These are phyloP conservation scores for Colletotrichum sidae DNA, from an alignment of 2,329 filamentous ascomycete species.

Conservation along the genomic window DNA sequence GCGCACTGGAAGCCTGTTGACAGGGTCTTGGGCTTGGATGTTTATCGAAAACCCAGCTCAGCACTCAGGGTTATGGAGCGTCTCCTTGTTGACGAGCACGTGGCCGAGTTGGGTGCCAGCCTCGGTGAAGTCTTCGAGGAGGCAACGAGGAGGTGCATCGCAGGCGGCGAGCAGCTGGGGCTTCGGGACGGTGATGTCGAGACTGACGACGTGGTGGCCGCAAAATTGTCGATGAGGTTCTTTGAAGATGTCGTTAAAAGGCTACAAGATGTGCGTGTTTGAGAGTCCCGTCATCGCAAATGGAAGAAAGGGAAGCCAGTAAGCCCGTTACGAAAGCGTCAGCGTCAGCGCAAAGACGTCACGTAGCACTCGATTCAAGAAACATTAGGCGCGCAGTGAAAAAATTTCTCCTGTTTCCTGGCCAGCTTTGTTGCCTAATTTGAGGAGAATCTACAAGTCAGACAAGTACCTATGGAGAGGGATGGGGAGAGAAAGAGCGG, in stretches of 20 bases:
- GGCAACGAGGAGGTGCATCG: constrained; percentile 51
- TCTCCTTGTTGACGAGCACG: constrained; percentile 45
- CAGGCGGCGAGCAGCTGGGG: constrained; percentile 50
- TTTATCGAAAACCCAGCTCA: constrained; percentile 50
- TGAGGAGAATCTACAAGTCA: too few relatives aligned
- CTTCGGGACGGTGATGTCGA: constrained; percentile 53
- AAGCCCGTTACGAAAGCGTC: too few relatives aligned
- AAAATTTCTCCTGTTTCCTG: too few relatives aligned
- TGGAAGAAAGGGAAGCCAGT: too few relatives aligned
- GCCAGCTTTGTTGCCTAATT: too few relatives aligned
- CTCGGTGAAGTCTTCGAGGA: constrained; percentile 55
- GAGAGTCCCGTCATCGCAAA: background rate
- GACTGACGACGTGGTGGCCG: constrained; percentile 53
- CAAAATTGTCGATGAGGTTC: constrained; percentile 52
- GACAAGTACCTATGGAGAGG: too few relatives aligned
- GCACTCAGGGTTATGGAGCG: constrained; percentile 49
- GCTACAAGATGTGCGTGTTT: constrained; percentile 52
- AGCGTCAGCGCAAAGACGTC: too few relatives aligned
- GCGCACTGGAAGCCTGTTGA: constrained; percentile 64
- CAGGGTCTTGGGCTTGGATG: constrained; percentile 52
- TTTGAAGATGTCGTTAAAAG: constrained; percentile 59
- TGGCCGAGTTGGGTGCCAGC: constrained; percentile 49
- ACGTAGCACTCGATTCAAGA: too few relatives aligned
- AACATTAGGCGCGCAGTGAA: too few relatives aligned
- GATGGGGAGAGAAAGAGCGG: too few relatives aligned